Evolutionary conservation across 768 basidiomycete species (phyloP).

Genomic region (Leccinum boreale): DNA sequence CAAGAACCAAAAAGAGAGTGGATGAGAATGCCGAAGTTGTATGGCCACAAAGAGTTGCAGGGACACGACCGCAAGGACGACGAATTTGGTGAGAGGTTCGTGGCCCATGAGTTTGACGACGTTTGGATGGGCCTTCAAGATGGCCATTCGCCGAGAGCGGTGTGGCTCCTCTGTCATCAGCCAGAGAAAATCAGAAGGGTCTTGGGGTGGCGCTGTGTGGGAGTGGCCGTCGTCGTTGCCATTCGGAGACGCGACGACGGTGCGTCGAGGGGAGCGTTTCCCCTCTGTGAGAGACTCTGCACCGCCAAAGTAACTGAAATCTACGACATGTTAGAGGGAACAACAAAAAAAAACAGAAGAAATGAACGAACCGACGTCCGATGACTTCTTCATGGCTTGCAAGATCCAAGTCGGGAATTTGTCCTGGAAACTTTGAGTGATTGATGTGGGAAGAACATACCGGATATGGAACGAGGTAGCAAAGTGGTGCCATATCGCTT

Average conservation of each 20-base stretch:
- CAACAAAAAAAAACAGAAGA: too few species aligned
- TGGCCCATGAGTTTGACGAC: conserved; percentile 97
- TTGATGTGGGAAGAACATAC: conserved; percentile 26
- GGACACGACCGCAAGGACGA: conserved; percentile 78
- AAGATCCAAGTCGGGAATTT: neutral
- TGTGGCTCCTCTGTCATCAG: conserved; percentile 98
- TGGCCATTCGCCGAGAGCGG: conserved; percentile 78
- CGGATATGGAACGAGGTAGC: conserved; percentile 13
- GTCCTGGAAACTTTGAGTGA: neutral
- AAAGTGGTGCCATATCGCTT: conserved; percentile 21
- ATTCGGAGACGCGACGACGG: conserved; percentile 41
- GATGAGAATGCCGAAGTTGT: conserved; percentile 62
- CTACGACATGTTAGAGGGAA: conserved; percentile 30
- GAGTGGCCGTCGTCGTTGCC: conserved; percentile 38
- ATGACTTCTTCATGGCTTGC: conserved; percentile 11
- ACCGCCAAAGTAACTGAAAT: conserved; percentile 80
- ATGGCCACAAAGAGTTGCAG: conserved; percentile 69
- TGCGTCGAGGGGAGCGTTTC: conserved; percentile 50
- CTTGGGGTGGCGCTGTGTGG: conserved; percentile 57
- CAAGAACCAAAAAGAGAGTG: conserved; percentile 71
- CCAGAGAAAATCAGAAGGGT: conserved; percentile 91
- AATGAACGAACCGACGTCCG: conserved; percentile 20
- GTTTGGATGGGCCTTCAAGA: conserved; percentile 94
- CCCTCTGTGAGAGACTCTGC: conserved; percentile 71
- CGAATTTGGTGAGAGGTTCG: conserved; percentile 87